Base-by-base conservation (phyloP, 768 basidiomycete genomes). In the Pholiota molesta region DNA sequence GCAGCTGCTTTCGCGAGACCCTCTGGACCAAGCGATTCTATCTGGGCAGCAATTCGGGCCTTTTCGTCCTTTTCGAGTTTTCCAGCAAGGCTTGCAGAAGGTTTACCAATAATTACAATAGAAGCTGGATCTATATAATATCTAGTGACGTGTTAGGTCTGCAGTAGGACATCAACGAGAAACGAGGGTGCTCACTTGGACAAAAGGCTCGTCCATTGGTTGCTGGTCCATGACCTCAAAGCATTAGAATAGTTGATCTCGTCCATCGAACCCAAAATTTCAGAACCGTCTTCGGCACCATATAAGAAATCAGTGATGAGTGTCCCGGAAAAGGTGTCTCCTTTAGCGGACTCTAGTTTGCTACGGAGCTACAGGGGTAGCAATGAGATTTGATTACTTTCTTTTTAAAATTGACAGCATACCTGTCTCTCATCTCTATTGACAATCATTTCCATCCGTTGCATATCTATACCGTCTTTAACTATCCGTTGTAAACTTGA, bases 381-480 rank as follows among this genome's bases (percentile, higher is more conserved):
- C 13, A 4, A 10, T 53, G 35, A 45, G 52, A 35, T n/a, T 35
- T 52, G 16, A 37, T 58, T 56, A 33, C 29, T 31, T 37, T 7
- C 17, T 53, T 35, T 39, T 40, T 6, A 40, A 21, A 52, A 37
- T 39, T 40, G 35, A 52, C n/a, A 3, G 66, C 73, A 55, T 63
- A 91, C 89, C 81, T 95, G 94, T 59, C 95, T 88, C 75, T 94
- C 91, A 67, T 97, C 94, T 55, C 95, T 81, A 65, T 88, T 85
- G 51, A 99, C 86, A 17, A 97, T 81, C 86, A 92, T 89, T 16
- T 76, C 73, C 90, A 99, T 97, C 10, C 97, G 81, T 31, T 87
- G 81, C 90, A 98, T 95, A 73, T 99, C 94, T 53, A 99, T 80
- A 3, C 92, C 95, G 57, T 90, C 86, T 17, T 81, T 68, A 8